phyloP scores from a whole-genome alignment of 495 filamentous ascomycete genomes.

The Xylona heveae region DNA sequence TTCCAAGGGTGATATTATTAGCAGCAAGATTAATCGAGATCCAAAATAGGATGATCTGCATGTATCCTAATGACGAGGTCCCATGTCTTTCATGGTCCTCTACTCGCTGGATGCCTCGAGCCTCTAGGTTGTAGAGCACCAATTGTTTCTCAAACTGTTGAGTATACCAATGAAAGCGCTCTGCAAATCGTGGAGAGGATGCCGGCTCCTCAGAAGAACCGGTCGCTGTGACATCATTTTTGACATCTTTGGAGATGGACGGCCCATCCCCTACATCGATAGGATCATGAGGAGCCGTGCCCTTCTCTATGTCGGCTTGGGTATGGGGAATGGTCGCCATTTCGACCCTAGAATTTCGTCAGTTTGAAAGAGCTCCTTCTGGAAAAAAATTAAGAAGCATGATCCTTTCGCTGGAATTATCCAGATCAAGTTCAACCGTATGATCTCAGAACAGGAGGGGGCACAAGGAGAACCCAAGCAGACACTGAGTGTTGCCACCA shows the following conservation, averaged over 20 bases:
- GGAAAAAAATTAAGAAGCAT: too few species aligned
- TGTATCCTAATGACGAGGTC: slow-evolving; percentile 33
- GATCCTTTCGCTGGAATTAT: slow-evolving; percentile 40
- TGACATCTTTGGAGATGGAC: too few species aligned
- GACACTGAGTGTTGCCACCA: neutral
- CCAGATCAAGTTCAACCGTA: slow-evolving; percentile 43
- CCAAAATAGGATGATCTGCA: slow-evolving; percentile 49
- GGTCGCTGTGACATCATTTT: too few species aligned
- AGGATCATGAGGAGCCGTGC: neutral
- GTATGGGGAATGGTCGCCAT: too few species aligned
- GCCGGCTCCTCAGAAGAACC: too few species aligned
- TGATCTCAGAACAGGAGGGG: slow-evolving; percentile 29
- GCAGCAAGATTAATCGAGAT: slow-evolving; percentile 55
- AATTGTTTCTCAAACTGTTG: too few species aligned
- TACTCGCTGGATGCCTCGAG: slow-evolving; percentile 47
- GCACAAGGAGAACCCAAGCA: too few species aligned
- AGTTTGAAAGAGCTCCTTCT: too few species aligned
- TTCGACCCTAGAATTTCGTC: too few species aligned
- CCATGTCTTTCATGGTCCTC: slow-evolving; percentile 36
- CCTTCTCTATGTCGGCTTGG: neutral
- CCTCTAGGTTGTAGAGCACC: slow-evolving; percentile 35
- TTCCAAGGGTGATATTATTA: slow-evolving; percentile 55
- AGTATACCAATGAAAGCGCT: too few species aligned
- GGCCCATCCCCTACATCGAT: too few species aligned
- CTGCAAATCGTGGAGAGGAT: too few species aligned